Conservation (phyloP, 768 basidiomycete genomes). For the Boletus tomentosulus region DNA sequence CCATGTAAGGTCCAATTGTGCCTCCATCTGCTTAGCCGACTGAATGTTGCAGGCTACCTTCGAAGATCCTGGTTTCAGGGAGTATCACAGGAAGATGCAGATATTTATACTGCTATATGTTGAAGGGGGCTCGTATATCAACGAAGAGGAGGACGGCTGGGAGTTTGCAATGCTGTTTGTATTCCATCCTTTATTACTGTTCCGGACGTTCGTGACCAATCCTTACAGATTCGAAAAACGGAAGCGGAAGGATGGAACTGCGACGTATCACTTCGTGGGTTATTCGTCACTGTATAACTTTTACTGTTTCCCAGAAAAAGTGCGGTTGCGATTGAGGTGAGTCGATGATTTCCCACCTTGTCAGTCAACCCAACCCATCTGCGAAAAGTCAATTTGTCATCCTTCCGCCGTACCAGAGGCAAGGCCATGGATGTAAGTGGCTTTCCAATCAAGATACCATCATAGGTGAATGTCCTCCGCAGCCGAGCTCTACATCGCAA, state of each 20-base stretch:
- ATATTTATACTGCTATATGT: conserved; percentile 92
- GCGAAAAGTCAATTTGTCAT: conserved; percentile 85
- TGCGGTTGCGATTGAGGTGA: conserved; percentile 82
- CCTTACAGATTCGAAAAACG: conserved; percentile 76
- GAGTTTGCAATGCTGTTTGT: conserved; percentile 86
- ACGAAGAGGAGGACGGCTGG: conserved; percentile 92
- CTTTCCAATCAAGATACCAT: background rate
- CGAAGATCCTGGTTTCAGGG: conserved; percentile 81
- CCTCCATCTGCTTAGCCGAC: background rate
- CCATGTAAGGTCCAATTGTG: conserved; percentile 55
- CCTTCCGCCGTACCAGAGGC: conserved; percentile 81
- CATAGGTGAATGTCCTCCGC: background rate
- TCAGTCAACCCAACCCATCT: background rate
- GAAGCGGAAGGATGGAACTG: conserved; percentile 50
- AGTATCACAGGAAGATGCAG: conserved; percentile 91
- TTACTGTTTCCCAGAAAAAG: conserved; percentile 90
- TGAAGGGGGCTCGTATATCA: conserved; percentile 92
- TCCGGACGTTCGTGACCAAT: conserved; percentile 2
- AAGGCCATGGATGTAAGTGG: conserved; percentile 83
- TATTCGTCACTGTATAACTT: conserved; percentile 95
- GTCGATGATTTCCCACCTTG: conserved; percentile 11
- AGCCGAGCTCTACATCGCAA: conserved; percentile 86
- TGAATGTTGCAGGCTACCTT: conserved; percentile 61
- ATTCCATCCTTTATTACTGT: background rate
- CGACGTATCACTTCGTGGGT: conserved; percentile 87